phyloP scores from a whole-genome alignment of 2,329 filamentous ascomycete genomes.

The Monilinia aucupariae region DNA sequence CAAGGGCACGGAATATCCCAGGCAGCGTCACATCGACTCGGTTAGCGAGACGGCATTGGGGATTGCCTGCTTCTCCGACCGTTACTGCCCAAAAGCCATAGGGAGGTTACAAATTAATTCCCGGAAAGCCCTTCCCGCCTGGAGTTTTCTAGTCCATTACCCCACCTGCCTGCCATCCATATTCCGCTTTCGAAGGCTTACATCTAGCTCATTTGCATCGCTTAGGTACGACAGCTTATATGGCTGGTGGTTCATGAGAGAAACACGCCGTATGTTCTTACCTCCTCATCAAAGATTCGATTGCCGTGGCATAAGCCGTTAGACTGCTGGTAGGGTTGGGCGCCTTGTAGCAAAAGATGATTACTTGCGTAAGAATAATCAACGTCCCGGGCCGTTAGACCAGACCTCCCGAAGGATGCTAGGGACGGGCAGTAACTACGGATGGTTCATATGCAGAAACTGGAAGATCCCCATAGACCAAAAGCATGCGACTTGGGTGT shows the following conservation, averaged over 20 bases:
- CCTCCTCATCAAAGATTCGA: background rate
- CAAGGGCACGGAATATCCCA: background rate
- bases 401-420: too few relatives aligned
- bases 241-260: background rate
- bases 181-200: constrained; percentile 12
- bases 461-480: too few relatives aligned
- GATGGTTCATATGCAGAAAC: too few relatives aligned
- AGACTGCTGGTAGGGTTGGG: too few relatives aligned
- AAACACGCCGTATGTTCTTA: constrained; percentile 1
- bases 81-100: background rate
- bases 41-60: background rate
- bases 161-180: background rate
- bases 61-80: background rate
- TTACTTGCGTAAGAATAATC: too few relatives aligned
- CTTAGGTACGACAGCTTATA: background rate
- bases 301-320: too few relatives aligned
- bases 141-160: background rate
- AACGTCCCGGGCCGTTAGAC: too few relatives aligned
- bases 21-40: background rate
- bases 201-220: background rate
- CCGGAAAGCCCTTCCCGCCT: background rate
- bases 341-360: too few relatives aligned
- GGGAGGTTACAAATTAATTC: background rate
- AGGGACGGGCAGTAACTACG: too few relatives aligned
- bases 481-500: too few relatives aligned